Conservation (phyloP, 306 rosid species). For the Ochetophila trinervis region DNA sequence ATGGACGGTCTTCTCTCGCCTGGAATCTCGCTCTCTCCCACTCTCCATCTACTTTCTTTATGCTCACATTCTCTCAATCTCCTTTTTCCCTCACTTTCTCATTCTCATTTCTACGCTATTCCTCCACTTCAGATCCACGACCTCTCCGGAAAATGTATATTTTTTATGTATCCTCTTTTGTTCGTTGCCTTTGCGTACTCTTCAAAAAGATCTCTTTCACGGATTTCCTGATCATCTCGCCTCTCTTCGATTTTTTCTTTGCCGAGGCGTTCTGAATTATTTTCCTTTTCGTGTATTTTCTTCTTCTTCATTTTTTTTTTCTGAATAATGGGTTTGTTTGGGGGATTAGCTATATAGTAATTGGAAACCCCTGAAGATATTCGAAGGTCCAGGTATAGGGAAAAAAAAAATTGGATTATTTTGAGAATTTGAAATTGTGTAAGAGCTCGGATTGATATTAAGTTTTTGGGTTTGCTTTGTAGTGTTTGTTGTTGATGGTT, state of each 20-base stretch:
- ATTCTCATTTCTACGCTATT: neutral
- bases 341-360: neutral
- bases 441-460: neutral
- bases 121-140: slow-evolving; percentile 27
- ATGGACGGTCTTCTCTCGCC: slow-evolving; percentile 27
- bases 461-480: neutral
- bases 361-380: neutral
- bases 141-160: neutral
- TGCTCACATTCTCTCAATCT: slow-evolving; percentile 1
- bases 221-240: slow-evolving; percentile 17
- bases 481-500: neutral
- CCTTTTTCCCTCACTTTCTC: neutral
- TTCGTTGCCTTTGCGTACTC: slow-evolving; percentile 49
- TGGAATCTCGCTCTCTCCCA: slow-evolving; percentile 34
- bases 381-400: neutral
- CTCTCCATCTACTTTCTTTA: slow-evolving; percentile 14
- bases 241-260: neutral
- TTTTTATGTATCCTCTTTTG: too few relatives aligned
- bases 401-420: neutral
- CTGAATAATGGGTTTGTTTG: too few relatives aligned
- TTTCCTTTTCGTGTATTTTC: neutral
- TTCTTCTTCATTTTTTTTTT: too few relatives aligned
- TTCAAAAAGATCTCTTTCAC: slow-evolving; percentile 38
- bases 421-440: neutral
- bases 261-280: neutral